Percentiles rank a stretch among this genome's conserved stretches.
These are phyloP conservation scores for Penicillium antarcticum DNA, from an alignment of 495 filamentous ascomycete species.

Conservation along the genomic window DNA sequence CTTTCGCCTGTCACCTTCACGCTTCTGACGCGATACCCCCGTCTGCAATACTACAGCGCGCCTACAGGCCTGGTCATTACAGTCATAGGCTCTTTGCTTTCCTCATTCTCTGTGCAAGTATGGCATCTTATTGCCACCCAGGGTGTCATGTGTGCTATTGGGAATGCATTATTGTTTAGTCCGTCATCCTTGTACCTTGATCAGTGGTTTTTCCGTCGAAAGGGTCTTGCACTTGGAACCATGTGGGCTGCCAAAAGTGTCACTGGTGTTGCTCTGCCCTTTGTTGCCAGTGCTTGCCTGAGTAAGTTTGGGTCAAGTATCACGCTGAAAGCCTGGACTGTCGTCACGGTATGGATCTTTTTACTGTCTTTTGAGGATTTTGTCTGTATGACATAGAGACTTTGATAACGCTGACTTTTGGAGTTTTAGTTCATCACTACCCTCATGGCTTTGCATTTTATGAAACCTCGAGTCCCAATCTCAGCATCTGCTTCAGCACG, in stretches of 20 bases:
- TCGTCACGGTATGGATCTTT: conserved; percentile 29
- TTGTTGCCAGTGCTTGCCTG: conserved; percentile 51
- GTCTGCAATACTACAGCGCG: conserved; percentile 36
- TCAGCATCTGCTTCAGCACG: conserved; percentile 23
- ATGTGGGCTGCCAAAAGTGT: conserved; percentile 55
- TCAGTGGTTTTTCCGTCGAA: conserved; percentile 54
- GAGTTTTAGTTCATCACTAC: conserved; percentile 38
- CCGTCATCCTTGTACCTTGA: conserved; percentile 53
- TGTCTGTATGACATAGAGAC: too few species aligned
- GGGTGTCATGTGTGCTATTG: conserved; percentile 52
- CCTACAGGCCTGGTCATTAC: conserved; percentile 43
- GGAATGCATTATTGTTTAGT: conserved; percentile 48
- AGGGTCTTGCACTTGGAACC: conserved; percentile 51
- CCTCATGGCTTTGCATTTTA: conserved; percentile 52
- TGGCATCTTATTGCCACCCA: conserved; percentile 54
- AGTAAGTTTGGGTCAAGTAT: conserved; percentile 51
- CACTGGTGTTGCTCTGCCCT: conserved; percentile 49
- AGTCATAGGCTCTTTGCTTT: conserved; percentile 32
- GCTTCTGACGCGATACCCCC: conserved; percentile 46
- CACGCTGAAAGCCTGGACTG: conserved; percentile 53
- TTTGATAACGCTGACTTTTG: neutral
- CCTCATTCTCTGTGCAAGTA: conserved; percentile 50
- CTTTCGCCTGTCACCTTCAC: conserved; percentile 50
- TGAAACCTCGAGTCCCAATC: conserved; percentile 56
- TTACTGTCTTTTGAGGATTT: neutral